Evolutionary conservation across 768 basidiomycete species (phyloP), one percentile per base, ranked within the genome.

Genomic region (Flagelloscypha sp.): DNA sequence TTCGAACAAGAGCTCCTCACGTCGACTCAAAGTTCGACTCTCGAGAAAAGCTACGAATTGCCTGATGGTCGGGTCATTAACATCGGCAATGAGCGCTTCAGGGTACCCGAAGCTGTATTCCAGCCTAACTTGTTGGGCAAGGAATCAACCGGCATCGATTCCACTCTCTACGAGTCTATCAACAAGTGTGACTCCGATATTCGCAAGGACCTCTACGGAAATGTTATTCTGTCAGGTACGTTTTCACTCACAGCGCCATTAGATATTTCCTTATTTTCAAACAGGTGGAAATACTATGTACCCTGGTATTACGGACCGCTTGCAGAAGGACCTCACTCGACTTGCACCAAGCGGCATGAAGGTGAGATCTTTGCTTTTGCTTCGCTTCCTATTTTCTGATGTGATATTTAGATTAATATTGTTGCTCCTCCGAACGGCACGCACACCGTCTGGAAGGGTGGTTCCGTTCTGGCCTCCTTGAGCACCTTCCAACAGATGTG

Each of bases 401-500:
- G 9, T 30, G 7, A 22, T 25, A n/a, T 33, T 18, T 40, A 76
- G 73, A 82, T 90, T 66, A 90, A 88, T 77, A 88, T 92, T 38
- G 83, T 88, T 40, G 85, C 89, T 42, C 89, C 90, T 33, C 88
- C 89, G 36, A 90, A 94, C 70, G 70, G 89, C 50, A 94, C 88
- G 59, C 89, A 90, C 74, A 88, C 86, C 36, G 90, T 93, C 62
- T 95, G 92, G 86, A 90, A 89, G 49, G 84, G 84, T 65, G 84
- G 83, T 41, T 83, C 80, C 27, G 85, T 85, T 49, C 64, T 86
- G 48, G 90, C 89, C 29, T 90, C 87, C 21, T 74, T 95, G 33
- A 83, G 77, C 54, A 93, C 90, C 48, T 94, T 94, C 90, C 90
- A 94, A 69, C 90, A 90, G 57, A 65, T 93, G 63, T 95, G 92